A percentile compares a stretch with the other conserved stretches of the same genome.
Evolutionary conservation across 148 eudicot genomes (phyloP).

Genomic region (Polygonum maritimum): DNA sequence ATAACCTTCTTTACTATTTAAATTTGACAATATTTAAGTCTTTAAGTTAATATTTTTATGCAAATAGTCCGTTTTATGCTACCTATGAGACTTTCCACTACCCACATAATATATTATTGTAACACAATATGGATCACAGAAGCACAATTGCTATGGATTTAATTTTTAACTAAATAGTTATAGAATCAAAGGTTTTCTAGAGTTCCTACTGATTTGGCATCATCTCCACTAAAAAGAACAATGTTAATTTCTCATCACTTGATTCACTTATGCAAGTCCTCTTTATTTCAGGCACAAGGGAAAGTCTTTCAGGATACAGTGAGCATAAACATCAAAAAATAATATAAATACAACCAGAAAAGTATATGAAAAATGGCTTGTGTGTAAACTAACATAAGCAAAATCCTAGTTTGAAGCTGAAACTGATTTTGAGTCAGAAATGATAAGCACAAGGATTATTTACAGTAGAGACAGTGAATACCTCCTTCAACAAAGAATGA

Average conservation of each 20-base stretch:
- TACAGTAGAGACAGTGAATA: slow-evolving; percentile 13
- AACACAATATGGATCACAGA: neutral
- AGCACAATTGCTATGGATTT: neutral
- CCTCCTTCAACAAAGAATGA: slow-evolving; percentile 96
- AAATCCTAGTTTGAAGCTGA: neutral
- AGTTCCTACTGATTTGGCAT: neutral
- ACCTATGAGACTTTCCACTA: neutral
- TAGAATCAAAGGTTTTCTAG: neutral
- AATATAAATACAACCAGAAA: neutral
- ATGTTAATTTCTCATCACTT: neutral
- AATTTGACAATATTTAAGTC: neutral
- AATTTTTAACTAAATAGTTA: neutral
- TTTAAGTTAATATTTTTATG: neutral
- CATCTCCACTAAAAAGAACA: neutral
- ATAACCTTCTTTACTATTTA: neutral
- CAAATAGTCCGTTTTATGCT: neutral
- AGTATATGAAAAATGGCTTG: neutral
- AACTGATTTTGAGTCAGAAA: neutral
- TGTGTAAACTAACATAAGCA: neutral
- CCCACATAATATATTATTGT: neutral
- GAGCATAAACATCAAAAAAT: neutral
- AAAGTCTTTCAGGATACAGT: neutral
- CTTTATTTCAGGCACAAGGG: neutral
- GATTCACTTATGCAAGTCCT: neutral
- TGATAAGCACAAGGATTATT: neutral